Conservation (phyloP, 305 asterid species). For the Andrographis paniculata region DNA sequence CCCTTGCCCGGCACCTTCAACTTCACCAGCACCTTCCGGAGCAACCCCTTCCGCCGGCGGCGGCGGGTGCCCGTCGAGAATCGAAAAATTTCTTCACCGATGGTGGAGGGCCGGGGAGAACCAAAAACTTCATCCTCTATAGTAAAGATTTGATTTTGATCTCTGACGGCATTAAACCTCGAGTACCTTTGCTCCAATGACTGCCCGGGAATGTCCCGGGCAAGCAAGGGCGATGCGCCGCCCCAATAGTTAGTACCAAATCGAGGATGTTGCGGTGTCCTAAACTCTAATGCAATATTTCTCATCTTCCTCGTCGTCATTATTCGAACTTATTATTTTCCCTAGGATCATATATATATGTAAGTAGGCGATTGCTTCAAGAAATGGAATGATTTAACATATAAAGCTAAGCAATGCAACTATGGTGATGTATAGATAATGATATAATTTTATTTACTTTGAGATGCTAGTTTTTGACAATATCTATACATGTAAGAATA, state of each 20-base stretch:
- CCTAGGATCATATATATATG: background rate
- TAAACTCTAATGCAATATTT: conserved; percentile 34
- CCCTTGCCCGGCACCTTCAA: conserved; percentile 21
- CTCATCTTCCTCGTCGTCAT: background rate
- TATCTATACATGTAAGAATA: too few species aligned
- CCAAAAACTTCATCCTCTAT: conserved; percentile 25
- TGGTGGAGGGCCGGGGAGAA: conserved; percentile 19
- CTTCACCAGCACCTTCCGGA: conserved; percentile 34
- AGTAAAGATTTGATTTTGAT: conserved; percentile 32
- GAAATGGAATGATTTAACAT: too few species aligned
- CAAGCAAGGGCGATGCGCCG: conserved; percentile 69
- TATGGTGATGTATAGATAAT: too few species aligned
- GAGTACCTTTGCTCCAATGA: conserved; percentile 50
- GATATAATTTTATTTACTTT: too few species aligned
- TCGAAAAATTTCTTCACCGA: conserved; percentile 23
- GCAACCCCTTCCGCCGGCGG: conserved; percentile 20
- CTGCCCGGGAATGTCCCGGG: conserved; percentile 49
- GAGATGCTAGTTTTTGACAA: too few species aligned
- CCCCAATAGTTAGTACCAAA: conserved; percentile 74
- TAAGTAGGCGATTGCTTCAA: too few species aligned
- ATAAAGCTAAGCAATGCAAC: too few species aligned
- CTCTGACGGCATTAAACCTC: conserved; percentile 29
- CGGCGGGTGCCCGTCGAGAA: conserved; percentile 10
- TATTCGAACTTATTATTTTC: background rate
- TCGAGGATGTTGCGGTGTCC: conserved; percentile 79